Evolutionary conservation across 2,329 filamentous ascomycete genomes (phyloP).

Genomic region (Fusarium ramigenum): DNA sequence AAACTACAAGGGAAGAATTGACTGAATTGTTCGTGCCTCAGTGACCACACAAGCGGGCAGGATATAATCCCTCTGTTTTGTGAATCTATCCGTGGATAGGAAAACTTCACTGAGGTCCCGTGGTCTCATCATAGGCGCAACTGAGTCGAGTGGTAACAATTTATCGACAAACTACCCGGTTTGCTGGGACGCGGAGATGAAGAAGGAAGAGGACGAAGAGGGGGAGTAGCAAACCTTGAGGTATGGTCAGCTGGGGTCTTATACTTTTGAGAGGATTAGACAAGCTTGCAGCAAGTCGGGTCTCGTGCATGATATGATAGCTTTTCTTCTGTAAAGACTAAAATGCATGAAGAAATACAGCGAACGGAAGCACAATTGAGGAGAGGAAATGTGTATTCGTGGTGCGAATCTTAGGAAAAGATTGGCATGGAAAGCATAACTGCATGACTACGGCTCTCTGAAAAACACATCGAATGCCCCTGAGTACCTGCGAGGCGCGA

Average conservation of each 20-base stretch:
- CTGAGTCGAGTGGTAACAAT: neutral
- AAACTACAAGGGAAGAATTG: neutral
- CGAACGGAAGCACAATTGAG: neutral
- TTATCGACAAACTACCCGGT: neutral
- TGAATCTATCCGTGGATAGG: neutral
- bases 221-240: neutral
- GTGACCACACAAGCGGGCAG: neutral
- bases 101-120: neutral
- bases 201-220: neutral
- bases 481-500: neutral
- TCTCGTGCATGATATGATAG: neutral
- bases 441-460: neutral
- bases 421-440: neutral
- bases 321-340: neutral
- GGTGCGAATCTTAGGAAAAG: neutral
- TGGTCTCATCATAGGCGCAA: neutral
- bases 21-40: neutral
- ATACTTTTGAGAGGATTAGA: neutral
- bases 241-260: neutral
- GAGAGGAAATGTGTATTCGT: neutral
- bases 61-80: neutral
- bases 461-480: neutral
- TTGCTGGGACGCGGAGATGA: neutral
- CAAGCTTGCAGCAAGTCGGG: neutral
- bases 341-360: neutral